Conservation (phyloP, 2,329 filamentous ascomycete species). For the Neofusicoccum umdonicola region DNA sequence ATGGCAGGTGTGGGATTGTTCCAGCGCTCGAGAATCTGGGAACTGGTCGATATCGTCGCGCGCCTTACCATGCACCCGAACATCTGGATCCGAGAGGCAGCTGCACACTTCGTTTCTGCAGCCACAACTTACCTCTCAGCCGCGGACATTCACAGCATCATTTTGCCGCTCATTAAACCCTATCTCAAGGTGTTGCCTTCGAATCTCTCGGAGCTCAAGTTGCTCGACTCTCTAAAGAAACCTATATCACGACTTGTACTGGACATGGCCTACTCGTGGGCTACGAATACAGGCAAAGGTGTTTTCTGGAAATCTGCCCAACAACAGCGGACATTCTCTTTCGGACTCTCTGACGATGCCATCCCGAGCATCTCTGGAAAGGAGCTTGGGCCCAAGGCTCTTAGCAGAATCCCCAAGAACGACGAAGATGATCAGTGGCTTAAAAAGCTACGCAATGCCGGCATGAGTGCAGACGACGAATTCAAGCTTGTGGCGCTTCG, state of each 20-base stretch:
- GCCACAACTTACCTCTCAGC: slow-evolving; percentile 71
- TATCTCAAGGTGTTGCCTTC: slow-evolving; percentile 75
- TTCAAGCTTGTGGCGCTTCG: slow-evolving; percentile 80
- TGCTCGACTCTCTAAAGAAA: slow-evolving; percentile 80
- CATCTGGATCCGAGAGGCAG: slow-evolving; percentile 88
- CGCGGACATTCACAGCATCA: slow-evolving; percentile 79
- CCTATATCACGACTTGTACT: slow-evolving; percentile 77
- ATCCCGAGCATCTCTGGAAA: slow-evolving; percentile 55
- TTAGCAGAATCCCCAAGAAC: slow-evolving; percentile 68
- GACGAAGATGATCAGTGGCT: slow-evolving; percentile 96
- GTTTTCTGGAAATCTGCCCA: slow-evolving; percentile 81
- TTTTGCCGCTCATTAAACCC: slow-evolving; percentile 75
- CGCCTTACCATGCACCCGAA: slow-evolving; percentile 93
- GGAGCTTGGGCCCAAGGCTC: slow-evolving; percentile 56
- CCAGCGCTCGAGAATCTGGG: slow-evolving; percentile 80
- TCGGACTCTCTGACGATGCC: slow-evolving; percentile 57
- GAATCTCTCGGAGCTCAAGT: slow-evolving; percentile 66
- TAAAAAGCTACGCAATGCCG: slow-evolving; percentile 77
- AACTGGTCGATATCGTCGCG: slow-evolving; percentile 77
- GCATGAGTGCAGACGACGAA: slow-evolving; percentile 80
- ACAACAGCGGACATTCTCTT: slow-evolving; percentile 67
- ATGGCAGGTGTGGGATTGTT: slow-evolving; percentile 87
- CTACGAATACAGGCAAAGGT: slow-evolving; percentile 73
- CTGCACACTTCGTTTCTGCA: slow-evolving; percentile 77
- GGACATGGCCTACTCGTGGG: slow-evolving; percentile 85